Evolutionary conservation across 2,329 filamentous ascomycete species (phyloP).

Genomic region (Fusarium nodosum): DNA sequence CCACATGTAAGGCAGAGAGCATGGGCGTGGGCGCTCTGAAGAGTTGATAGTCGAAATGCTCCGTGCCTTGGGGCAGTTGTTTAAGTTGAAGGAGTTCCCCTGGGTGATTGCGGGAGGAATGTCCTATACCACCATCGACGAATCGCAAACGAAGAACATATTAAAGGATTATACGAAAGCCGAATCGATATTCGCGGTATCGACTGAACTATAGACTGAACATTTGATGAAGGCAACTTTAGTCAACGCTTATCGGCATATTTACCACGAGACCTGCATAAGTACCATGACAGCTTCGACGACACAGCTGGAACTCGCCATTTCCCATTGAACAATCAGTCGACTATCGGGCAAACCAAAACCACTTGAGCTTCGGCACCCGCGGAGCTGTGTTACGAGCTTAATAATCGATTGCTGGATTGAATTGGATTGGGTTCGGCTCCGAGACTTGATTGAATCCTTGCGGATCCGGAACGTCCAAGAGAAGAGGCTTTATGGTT

Average conservation of each 20-base stretch:
- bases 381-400: conserved; percentile 10
- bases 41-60: conserved; percentile 26
- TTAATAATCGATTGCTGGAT: conserved; percentile 6
- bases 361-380: neutral
- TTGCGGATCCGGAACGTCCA: conserved; percentile 19
- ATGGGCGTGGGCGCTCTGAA: conserved; percentile 31
- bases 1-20: conserved; percentile 40
- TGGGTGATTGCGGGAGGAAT: conserved; percentile 9
- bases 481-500: conserved; percentile 29
- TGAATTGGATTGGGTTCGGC: conserved; percentile 26
- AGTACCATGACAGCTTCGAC: neutral
- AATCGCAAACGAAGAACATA: conserved; percentile 7
- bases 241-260: neutral
- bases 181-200: neutral
- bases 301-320: conserved; percentile 11
- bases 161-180: neutral
- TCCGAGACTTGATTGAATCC: conserved; percentile 20
- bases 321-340: neutral
- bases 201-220: neutral
- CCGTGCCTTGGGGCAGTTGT: conserved; percentile 26
- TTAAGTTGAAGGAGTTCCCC: conserved; percentile 45
- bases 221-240: conserved; percentile 6
- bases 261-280: conserved; percentile 8
- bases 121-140: conserved; percentile 19
- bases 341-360: neutral